Base-by-base conservation (phyloP, 2,329 filamentous ascomycete genomes). In the Neonectria magnoliae region DNA sequence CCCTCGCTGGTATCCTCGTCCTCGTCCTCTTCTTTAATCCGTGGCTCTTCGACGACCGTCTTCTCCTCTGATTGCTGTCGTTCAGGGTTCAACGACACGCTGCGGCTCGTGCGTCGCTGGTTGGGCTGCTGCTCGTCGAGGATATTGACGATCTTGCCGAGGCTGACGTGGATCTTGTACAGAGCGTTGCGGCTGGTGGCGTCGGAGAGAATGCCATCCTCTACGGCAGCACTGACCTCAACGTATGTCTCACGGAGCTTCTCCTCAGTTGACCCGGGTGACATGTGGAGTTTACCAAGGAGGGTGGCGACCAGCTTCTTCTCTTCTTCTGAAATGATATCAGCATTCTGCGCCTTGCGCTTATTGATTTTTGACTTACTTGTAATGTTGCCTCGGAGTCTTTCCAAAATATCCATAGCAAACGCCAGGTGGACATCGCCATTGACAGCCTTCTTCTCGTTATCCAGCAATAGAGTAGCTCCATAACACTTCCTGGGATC, bases 351-450 rank as follows among this genome's bases (percentile, higher is more conserved):
- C 8, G 48, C 27, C 22, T 6, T 54, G 11, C 7, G 11, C 10
- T 16, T 16, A 14, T 2, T 22, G 4, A n/a, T 18, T 52, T 16
- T 33, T 4, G 44, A 82, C 90, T 82, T 87, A 92, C 90, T 92
- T 68, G 83, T 88, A 62, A 89, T 85, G 62, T 85, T 88, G 36
- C 87, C 87, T 22, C 90, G 84, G 1, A 97, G 81, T 62, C 90
- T 89, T 68, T 95, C 92, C 4, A 98, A 79, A 14, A 97, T 88
- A 69, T 93, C 91, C 62, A 85, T 85, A 0, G 93, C 93, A 67
- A 98, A 86, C 11, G 91, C 86, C 2, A 97, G 84, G 75, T 98
- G 95, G 3, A 95, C 89, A 76, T 94, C 91, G 9, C 91, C 91
- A 67, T 92, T 91, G 16, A 92, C 86, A 56, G 82, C 83, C 81